Conservation (phyloP, 192 early-diverging fungal species). For the Umbelopsis ramanniana region DNA sequence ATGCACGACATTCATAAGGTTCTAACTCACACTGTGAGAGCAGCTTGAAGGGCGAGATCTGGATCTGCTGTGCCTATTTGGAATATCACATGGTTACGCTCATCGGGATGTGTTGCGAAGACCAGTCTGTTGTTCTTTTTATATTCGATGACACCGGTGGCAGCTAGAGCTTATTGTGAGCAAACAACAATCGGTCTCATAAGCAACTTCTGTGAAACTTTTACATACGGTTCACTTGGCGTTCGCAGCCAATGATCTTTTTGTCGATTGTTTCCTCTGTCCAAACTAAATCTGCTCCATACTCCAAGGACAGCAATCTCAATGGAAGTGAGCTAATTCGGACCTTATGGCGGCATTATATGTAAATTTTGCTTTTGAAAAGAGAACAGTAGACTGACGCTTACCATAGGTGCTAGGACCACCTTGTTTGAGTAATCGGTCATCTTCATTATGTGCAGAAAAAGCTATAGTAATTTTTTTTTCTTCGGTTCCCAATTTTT, state of each 20-base stretch:
- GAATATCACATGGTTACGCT: conserved; percentile 81
- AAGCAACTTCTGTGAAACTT: too few species aligned
- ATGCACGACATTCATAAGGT: neutral
- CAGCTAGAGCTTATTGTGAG: conserved; percentile 28
- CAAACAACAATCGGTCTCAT: neutral
- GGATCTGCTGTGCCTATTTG: conserved; percentile 93
- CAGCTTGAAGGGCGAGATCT: conserved; percentile 85
- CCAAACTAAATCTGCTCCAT: conserved; percentile 95
- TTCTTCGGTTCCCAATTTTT: neutral
- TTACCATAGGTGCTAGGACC: conserved; percentile 96
- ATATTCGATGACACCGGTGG: conserved; percentile 82
- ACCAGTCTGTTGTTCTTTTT: conserved; percentile 60
- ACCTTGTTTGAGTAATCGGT: conserved; percentile 58
- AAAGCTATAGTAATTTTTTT: neutral
- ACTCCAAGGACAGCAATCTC: conserved; percentile 80
- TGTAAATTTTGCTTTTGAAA: neutral
- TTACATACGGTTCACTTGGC: conserved; percentile 74
- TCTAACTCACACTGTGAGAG: conserved; percentile 69
- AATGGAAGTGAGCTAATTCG: conserved; percentile 90
- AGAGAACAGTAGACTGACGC: neutral
- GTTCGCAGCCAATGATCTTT: conserved; percentile 71
- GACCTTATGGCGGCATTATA: conserved; percentile 39
- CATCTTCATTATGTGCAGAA: neutral
- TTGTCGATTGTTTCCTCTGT: conserved; percentile 90
- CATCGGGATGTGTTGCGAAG: conserved; percentile 78